Base-by-base conservation (phyloP, 805 yeast species). In the Yueomyces sp. region DNA sequence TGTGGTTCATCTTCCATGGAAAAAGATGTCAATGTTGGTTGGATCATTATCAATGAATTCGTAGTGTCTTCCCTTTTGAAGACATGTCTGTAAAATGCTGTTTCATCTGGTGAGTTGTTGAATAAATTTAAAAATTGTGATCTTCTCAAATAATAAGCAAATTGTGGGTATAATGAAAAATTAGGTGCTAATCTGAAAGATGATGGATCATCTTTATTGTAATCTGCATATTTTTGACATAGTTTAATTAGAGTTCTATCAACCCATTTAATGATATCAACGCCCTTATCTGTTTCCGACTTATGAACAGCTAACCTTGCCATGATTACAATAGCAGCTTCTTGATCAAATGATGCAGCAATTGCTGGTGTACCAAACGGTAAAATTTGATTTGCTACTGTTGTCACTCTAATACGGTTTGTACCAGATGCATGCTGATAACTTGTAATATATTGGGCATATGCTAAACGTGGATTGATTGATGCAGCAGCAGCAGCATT, bases 51-150 rank as follows among this genome's bases (percentile, higher is more conserved):
- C 60, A 92, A 70, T 19, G 96, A 84, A 67, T 90, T 92, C 50
- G 83, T 81, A 38, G 90, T 83, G 60, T 92, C 96, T 59, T 92
- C 96, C 51, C 90, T 79, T 59, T 84, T 74, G 59, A 92, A 76
- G 19, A 86, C 81, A 63, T 92, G 98, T 62, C 96, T 79, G 66
- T 90, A 86, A 65, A 88, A 92, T 36, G 96, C 95, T 39, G 97
- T 87, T 69, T 92, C 99, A 69, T 92, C 99, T 2, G 98, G 98
- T 4, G 98, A 92, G 65, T 88, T 88, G 67, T 92, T 92, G 73
- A 92, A 92, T 39, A 90, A 95, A 63, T 86, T 94, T 62, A 92
- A 69, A 63, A 92, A 88, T 65, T 90, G 97, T 1, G 96, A 86
- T 63, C 98, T 81, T 68, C 98, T 83, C 66, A 92, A 72, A 62